Conservation (phyloP, 345 rosid genomes). For the Ceriops zippeliana region DNA sequence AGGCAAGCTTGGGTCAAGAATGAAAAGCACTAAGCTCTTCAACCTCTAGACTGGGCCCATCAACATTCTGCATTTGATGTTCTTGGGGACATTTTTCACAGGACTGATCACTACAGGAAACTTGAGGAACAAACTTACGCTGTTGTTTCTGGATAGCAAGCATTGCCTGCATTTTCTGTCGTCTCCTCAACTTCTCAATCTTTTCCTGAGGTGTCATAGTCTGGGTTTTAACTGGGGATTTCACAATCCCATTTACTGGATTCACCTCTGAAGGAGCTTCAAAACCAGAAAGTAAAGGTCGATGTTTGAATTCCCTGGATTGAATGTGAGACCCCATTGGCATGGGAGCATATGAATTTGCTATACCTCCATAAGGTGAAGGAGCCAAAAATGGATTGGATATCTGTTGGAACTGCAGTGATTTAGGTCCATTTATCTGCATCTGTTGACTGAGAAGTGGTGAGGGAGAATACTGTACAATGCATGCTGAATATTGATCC, state of each 20-base stretch:
- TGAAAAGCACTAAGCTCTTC: conserved; percentile 46
- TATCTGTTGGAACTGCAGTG: conserved; percentile 45
- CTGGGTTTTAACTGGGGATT: conserved; percentile 43
- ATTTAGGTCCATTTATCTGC: conserved; percentile 48
- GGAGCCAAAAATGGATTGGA: conserved; percentile 40
- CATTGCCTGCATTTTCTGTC: conserved; percentile 97
- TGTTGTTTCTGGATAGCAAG: conserved; percentile 90
- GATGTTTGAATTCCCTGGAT: conserved; percentile 44
- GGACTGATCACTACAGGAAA: conserved; percentile 38
- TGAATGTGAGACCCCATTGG: conserved; percentile 48
- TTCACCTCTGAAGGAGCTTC: conserved; percentile 41
- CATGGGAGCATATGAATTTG: conserved; percentile 52
- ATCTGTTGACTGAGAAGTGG: conserved; percentile 45
- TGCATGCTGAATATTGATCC: conserved; percentile 36
- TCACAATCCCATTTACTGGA: conserved; percentile 35
- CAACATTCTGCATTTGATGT: conserved; percentile 43
- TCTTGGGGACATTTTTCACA: conserved; percentile 41
- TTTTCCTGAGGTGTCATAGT: conserved; percentile 95
- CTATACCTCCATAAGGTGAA: conserved; percentile 45
- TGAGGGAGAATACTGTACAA: conserved; percentile 34
- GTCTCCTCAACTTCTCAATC: conserved; percentile 80
- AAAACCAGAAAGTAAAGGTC: conserved; percentile 44
- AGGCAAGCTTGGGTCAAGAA: conserved; percentile 54
- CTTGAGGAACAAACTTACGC: conserved; percentile 58
- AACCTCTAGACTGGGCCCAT: conserved; percentile 39